phyloP scores from a whole-genome alignment of 208 protist species.

The Strigomonas culicis region DNA sequence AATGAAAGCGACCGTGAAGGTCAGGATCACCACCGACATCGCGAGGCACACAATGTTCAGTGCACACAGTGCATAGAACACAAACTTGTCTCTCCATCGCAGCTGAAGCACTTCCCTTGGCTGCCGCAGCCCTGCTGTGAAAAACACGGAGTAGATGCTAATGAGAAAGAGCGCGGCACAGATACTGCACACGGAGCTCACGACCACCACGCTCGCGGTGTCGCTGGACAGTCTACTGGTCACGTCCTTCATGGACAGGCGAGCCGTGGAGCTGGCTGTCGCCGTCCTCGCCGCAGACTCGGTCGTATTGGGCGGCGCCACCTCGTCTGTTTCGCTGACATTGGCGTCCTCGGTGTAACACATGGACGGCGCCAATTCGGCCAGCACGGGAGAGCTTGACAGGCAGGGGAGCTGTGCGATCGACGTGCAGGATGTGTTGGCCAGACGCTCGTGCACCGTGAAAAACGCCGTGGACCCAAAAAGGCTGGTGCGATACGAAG shows the following conservation, averaged over 20 bases:
- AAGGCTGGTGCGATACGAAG: slow-evolving; percentile 1
- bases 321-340: no score
- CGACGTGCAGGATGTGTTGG: neutral
- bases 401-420: neutral
- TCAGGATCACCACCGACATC: slow-evolving; percentile 20
- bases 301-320: no score
- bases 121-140: slow-evolving; percentile 15
- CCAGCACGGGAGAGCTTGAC: neutral
- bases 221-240: neutral
- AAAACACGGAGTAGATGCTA: slow-evolving; percentile 23
- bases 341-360: no score
- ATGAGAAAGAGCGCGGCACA: slow-evolving; percentile 18
- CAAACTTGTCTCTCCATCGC: slow-evolving; percentile 20
- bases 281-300: no score
- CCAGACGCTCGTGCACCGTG: neutral
- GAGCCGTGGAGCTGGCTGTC: no score
- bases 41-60: slow-evolving; percentile 18
- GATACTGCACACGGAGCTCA: slow-evolving; percentile 17
- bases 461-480: slow-evolving; percentile 10
- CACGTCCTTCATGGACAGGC: no score
- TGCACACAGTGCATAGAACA: slow-evolving; percentile 15
- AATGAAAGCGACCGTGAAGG: slow-evolving; percentile 19
- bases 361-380: no score
- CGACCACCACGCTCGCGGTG: slow-evolving; percentile 21
- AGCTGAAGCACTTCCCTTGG: slow-evolving; percentile 49